Evolutionary conservation across 176 grass and related monocot species (phyloP).

Genomic region (Musa schizocarpa): DNA sequence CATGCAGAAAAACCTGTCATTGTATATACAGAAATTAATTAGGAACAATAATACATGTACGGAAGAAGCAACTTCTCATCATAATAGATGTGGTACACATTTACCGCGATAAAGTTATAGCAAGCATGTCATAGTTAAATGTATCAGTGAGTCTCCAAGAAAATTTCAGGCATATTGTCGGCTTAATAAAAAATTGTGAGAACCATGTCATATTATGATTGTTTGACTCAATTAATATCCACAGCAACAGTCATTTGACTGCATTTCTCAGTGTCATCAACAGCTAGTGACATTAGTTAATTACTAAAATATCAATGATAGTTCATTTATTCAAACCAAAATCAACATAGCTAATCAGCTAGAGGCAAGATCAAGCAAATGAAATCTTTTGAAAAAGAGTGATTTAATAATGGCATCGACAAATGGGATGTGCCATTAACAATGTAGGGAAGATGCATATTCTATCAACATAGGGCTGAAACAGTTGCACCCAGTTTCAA

Average conservation of each 20-base stretch:
- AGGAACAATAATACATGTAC: neutral
- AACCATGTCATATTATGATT: neutral
- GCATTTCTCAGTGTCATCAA: too few relatives aligned
- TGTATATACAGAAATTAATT: constrained; percentile 15
- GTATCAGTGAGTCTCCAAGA: too few relatives aligned
- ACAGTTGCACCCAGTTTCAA: neutral
- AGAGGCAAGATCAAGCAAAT: neutral
- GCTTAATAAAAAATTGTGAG: neutral
- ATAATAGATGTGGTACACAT: too few relatives aligned
- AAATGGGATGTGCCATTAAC: neutral
- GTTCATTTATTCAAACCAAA: neutral
- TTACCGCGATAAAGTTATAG: too few relatives aligned
- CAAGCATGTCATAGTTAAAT: too few relatives aligned
- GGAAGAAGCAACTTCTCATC: too few relatives aligned
- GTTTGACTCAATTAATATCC: neutral
- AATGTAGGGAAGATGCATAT: neutral
- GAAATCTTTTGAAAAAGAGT: too few relatives aligned
- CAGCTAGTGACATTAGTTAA: neutral
- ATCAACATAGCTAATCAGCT: neutral
- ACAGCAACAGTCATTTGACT: neutral
- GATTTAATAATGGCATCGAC: neutral
- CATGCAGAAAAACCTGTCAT: constrained; percentile 39
- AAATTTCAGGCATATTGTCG: too few relatives aligned
- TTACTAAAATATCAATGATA: neutral
- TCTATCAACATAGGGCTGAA: neutral